Base-by-base conservation (phyloP, 2,329 filamentous ascomycete genomes). In the Scytalidium sp. region DNA sequence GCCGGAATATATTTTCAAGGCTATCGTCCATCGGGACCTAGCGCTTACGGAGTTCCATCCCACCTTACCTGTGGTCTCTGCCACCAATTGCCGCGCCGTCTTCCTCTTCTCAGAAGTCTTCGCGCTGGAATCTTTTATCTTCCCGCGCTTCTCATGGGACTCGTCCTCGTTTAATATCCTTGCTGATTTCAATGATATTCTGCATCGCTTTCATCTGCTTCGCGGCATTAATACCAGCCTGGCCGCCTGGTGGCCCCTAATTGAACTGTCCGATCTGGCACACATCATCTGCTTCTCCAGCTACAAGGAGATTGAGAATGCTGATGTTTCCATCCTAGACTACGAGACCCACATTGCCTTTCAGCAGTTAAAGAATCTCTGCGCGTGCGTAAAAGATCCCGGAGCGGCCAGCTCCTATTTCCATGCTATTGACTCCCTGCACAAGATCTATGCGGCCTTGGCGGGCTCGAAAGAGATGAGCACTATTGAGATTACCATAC, bases 101-200 rank as follows among this genome's bases (percentile, higher is more conserved):
- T 36, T 45, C 2, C 43, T 47, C 3, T 54, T 51, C 25, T 49
- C 49, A 15, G n/a, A n/a, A n/a, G n/a, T n/a, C n/a, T 5, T n/a
- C 19, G 19, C 13, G 19, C 41, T 22, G 19, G 19, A n/a, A 22
- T 43, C 6, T 43, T 43, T 13, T 29, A 8, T 29, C 25, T 29
- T 29, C 25, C 13, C 25, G 25, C 13, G 25, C 7, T 8, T 13
- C 7, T 7, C 13, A 29, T 8, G 13, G 25, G 25, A 7, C 13
- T 29, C 13, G 25, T 13, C 25, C 1, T 64, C 73, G 1, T 43
- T 60, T 13, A 60, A 54, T 19, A 56, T 64, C 7, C 56, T 56
- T 21, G 45, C 55, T 15, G 55, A 63, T 23, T 62, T 72, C 5
- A 56, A 62, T 6, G 50, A 47, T 19, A 56, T 67, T 11, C 56